Evolutionary conservation across 208 protist species (phyloP), one percentile per base, ranked within the genome.

Genomic region (Acanthamoeba quina): DNA sequence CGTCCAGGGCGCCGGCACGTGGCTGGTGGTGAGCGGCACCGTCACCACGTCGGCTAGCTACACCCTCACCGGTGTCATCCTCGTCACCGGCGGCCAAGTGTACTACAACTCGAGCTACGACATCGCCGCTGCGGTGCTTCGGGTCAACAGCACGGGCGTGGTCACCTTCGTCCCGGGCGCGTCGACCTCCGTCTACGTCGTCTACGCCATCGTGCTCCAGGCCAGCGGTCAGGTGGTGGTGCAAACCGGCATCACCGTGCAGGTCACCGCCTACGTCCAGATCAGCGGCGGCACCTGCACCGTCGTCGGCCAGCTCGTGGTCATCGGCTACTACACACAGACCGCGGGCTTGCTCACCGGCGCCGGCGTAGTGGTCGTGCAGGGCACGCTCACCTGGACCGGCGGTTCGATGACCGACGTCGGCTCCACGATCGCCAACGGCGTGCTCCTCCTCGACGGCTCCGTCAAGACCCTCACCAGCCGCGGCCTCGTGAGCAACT

Each of bases 331-430:
- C 86, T 68, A 78, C 29, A 52, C 41, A 37, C 60, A 78, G 44
- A 92, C 62, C 68, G 76, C 44, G 10, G 86, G 86, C 68, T 78
- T 62, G 10, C 64, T 92, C 62, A 76, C 62, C 19, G 86, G 86
- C 60, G 17, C 86, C 41, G 86, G 86, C 86, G 47, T 34, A 5
- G 86, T 92, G 37, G 76, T 11, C 60, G 68, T 37, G 41, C 74
- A 92, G 62, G 86, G 86, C 86, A 92, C 68, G 37, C 76, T 92
- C 29, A 92, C 21, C 24, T 92, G 86, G 86, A 7, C 31, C 24
- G 58, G 54, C 68, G 86, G 86, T 31, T 41, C 86, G 19, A 47
- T 60, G 64, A 60, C 86, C 26, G 86, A 62, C 86, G 29, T 62
- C 34, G 86, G 86, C 64, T 52, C 86, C 10, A 92, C 86, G 15